phyloP scores from a whole-genome alignment of 345 rosid species.

The Firmiana major region DNA sequence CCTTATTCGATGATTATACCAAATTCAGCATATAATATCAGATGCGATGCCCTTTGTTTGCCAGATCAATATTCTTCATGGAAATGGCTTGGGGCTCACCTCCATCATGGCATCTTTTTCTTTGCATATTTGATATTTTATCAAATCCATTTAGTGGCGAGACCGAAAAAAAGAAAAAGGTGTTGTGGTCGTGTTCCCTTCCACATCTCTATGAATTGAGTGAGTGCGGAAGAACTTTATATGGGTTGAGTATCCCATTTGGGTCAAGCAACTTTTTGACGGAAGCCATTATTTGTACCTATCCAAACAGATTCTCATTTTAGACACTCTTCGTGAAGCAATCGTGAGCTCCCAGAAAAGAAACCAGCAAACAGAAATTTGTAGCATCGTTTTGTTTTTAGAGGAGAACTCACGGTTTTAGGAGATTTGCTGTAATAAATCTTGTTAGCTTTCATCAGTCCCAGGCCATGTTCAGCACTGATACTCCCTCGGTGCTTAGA shows the following conservation, averaged over 20 bases:
- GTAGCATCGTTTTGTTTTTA: background rate
- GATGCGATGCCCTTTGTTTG: background rate
- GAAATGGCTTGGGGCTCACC: background rate
- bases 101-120: background rate
- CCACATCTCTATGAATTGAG: slow-evolving; percentile 21
- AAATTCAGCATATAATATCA: background rate
- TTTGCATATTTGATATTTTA: background rate
- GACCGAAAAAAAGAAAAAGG: background rate
- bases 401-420: slow-evolving; percentile 49
- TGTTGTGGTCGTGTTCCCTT: background rate
- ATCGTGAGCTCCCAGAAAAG: background rate
- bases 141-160: too few relatives aligned
- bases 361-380: background rate
- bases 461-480: slow-evolving; percentile 96
- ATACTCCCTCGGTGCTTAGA: slow-evolving; percentile 84
- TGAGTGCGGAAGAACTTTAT: slow-evolving; percentile 76
- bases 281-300: slow-evolving; percentile 78
- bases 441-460: slow-evolving; percentile 89
- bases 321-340: slow-evolving; percentile 9
- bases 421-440: slow-evolving; percentile 79
- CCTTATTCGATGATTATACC: background rate
- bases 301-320: slow-evolving; percentile 14
- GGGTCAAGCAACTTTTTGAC: slow-evolving; percentile 80
- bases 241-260: slow-evolving; percentile 77
- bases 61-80: background rate